Base-by-base conservation (phyloP, 176 grass and related monocot species). In the Bothriochloa decipiens region DNA sequence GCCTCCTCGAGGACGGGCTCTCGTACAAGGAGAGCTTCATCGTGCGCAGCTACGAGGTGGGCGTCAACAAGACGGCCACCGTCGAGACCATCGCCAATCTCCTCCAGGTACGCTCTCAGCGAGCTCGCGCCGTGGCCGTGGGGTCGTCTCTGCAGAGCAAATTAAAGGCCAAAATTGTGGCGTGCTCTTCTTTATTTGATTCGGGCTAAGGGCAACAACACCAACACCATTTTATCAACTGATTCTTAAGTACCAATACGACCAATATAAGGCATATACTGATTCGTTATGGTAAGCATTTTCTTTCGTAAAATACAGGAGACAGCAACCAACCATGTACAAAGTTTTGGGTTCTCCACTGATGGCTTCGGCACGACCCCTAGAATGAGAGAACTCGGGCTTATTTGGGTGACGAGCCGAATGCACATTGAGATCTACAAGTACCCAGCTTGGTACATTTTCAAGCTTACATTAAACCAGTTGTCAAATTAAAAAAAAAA, bases 341-440 rank as follows among this genome's bases (percentile, higher is more conserved):
- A 96, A 79, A 91, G 91, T 76, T 78, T 99, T 40, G 96, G 96
- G 42, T 99, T 94, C 81, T 99, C 96, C 72, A 99, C 91, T 10
- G 90, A 96, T 89, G 96, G 96, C 72, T 99, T 99, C 32, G 93
- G 91, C 76, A 99, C 91, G 3, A 99, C 93, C 6, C 85, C 89
- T 11, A 96, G 90, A 9, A 99, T 99, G 96, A 88, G 96, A 75
- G 83, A 99, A 82, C 93, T 96, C 79, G 89, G 84, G 23, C 89
- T 99, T 36, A 99, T 99, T 86, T 99, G 96, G 96, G 96, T 99
- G 16, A 99, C 91, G 0, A 93, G 87, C 65, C 75, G 93, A 69
- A 99, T 99, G 96, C 96, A 99, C 70, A 99, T 99, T 87, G 96
- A 99, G 88, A 91, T 99, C 60, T 94, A 96, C 86, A 94, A 96